phyloP scores from a whole-genome alignment of 2,329 filamentous ascomycete genomes.

The Ambrosiella cleistominuta region DNA sequence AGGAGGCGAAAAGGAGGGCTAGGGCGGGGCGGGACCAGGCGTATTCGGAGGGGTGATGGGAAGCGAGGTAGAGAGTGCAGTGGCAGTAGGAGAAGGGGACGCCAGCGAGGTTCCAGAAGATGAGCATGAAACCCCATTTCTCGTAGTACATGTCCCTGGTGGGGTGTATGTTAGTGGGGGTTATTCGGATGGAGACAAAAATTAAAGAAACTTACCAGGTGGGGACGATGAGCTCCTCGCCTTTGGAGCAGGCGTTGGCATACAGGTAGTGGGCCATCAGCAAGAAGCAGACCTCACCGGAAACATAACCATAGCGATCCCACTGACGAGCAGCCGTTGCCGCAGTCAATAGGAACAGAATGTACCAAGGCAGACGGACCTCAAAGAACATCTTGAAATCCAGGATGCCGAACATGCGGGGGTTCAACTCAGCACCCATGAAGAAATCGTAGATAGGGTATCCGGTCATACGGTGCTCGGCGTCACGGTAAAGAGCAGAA shows the following conservation, averaged over 20 bases:
- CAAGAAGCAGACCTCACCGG: slow-evolving; percentile 67
- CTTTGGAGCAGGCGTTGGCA: slow-evolving; percentile 81
- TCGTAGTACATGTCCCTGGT: slow-evolving; percentile 79
- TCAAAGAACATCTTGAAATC: slow-evolving; percentile 98
- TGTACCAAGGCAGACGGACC: slow-evolving; percentile 82
- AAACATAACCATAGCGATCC: slow-evolving; percentile 70
- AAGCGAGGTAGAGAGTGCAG: slow-evolving; percentile 77
- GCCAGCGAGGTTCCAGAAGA: slow-evolving; percentile 91
- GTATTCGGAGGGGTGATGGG: slow-evolving; percentile 62
- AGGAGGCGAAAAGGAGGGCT: slow-evolving; percentile 45
- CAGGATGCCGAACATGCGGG: slow-evolving; percentile 67
- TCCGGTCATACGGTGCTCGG: slow-evolving; percentile 83
- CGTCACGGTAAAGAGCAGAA: slow-evolving; percentile 63
- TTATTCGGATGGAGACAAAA: background rate
- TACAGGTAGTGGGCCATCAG: slow-evolving; percentile 84
- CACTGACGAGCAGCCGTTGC: slow-evolving; percentile 68
- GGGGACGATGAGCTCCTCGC: slow-evolving; percentile 74
- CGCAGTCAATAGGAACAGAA: slow-evolving; percentile 61
- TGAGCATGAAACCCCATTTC: slow-evolving; percentile 95
- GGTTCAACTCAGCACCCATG: slow-evolving; percentile 82
- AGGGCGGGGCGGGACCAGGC: slow-evolving; percentile 56
- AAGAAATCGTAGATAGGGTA: slow-evolving; percentile 79
- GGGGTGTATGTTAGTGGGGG: slow-evolving; percentile 1
- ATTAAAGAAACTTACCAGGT: slow-evolving; percentile 38
- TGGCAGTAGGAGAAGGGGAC: slow-evolving; percentile 87